Percentiles rank a stretch among this genome's conserved stretches.
phyloP scores from a whole-genome alignment of 768 basidiomycete species.

The Candolleomyces efflorescens region DNA sequence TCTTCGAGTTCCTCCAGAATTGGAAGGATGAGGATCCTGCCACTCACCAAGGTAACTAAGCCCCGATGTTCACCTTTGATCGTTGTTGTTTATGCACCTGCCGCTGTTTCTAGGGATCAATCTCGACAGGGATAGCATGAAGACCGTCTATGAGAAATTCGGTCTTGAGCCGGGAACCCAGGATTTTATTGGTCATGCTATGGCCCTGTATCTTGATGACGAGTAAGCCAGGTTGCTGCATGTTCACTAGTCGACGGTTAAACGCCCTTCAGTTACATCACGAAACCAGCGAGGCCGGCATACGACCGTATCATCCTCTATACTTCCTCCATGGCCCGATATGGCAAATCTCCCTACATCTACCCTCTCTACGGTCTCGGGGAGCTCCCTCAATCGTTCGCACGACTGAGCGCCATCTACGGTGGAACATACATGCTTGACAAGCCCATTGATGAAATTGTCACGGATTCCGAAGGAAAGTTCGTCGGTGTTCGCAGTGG shows the following conservation, averaged over 20 bases:
- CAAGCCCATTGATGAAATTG: constrained; percentile 88
- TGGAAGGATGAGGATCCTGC: constrained; percentile 96
- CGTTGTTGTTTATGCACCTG: neutral
- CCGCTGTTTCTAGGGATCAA: constrained; percentile 56
- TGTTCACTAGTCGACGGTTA: neutral
- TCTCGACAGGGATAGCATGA: constrained; percentile 91
- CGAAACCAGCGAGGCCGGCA: constrained; percentile 82
- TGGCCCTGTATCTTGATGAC: constrained; percentile 97
- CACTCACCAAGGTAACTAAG: constrained; percentile 81
- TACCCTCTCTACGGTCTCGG: constrained; percentile 99
- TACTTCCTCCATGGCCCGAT: constrained; percentile 97
- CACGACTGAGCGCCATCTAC: constrained; percentile 96
- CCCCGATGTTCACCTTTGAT: neutral
- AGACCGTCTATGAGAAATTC: constrained; percentile 93
- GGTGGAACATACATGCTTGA: constrained; percentile 99
- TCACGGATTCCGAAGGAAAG: constrained; percentile 79
- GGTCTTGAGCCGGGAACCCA: constrained; percentile 96
- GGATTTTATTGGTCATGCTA: constrained; percentile 98
- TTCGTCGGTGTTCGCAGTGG: constrained; percentile 91
- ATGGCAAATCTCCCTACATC: constrained; percentile 99
- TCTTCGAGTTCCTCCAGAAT: constrained; percentile 93
- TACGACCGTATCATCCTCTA: constrained; percentile 97
- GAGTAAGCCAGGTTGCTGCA: constrained; percentile 55
- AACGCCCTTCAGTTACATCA: constrained; percentile 69
- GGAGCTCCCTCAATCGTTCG: constrained; percentile 98